These are phyloP conservation scores for Geotrichum histeridarum DNA, from an alignment of 1,139 yeast genomes.

Conservation along the genomic window DNA sequence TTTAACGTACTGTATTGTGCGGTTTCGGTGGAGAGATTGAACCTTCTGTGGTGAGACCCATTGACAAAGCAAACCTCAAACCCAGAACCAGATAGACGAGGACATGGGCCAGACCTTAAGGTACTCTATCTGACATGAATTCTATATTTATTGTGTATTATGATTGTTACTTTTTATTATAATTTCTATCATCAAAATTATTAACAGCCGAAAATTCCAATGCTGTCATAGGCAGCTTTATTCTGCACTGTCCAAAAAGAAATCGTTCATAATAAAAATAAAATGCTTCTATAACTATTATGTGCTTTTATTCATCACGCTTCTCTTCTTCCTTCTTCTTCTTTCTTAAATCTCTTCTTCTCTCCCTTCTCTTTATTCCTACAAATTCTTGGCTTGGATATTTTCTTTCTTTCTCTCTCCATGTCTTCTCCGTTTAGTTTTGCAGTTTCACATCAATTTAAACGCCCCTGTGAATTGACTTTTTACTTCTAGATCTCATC, in stretches of 20 bases:
- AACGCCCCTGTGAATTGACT: neutral
- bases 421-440: neutral
- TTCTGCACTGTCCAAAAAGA: conserved; percentile 6
- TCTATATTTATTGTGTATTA: too few species aligned
- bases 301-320: neutral
- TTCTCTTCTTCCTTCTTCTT: neutral
- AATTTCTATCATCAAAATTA: too few species aligned
- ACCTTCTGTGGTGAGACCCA: too few species aligned
- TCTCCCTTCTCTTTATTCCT: neutral
- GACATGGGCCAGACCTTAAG: too few species aligned
- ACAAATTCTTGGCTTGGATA: neutral
- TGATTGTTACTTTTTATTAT: too few species aligned
- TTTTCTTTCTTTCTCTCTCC: neutral
- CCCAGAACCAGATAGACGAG: too few species aligned
- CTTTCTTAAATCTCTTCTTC: neutral
- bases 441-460: too few species aligned
- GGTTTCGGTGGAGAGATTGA: too few species aligned
- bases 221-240: neutral
- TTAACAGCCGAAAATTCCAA: neutral
- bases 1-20: too few species aligned
- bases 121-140: too few species aligned
- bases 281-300: neutral
- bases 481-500: neutral
- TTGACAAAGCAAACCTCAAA: too few species aligned
- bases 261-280: neutral